Conservation (phyloP, 2,329 filamentous ascomycete species). For the Ophiosphaerella narmari region DNA sequence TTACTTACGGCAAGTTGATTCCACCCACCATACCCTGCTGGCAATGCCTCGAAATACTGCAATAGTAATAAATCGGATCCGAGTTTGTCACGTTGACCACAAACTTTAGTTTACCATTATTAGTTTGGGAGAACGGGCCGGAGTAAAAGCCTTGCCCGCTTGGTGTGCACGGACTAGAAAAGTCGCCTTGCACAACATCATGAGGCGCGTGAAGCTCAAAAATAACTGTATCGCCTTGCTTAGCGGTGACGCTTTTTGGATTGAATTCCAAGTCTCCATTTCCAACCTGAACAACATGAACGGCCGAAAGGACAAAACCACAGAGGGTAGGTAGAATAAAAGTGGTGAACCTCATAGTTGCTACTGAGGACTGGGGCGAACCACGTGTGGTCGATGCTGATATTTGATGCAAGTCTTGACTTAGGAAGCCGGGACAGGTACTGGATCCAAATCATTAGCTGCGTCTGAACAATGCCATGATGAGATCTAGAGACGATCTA, state of each 20-base stretch:
- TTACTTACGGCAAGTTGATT: slow-evolving; percentile 21
- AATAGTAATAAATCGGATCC: slow-evolving; percentile 32
- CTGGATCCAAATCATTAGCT: too few species aligned
- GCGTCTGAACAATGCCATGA: too few species aligned
- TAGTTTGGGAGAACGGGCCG: slow-evolving; percentile 21
- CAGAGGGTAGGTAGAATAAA: slow-evolving; percentile 6
- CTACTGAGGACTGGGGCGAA: too few species aligned
- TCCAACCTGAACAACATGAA: slow-evolving; percentile 23
- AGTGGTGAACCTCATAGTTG: neutral
- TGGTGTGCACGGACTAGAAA: slow-evolving; percentile 16
- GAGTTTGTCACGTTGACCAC: slow-evolving; percentile 27
- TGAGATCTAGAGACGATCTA: too few species aligned
- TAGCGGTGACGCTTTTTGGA: slow-evolving; percentile 16
- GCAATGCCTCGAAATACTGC: slow-evolving; percentile 25
- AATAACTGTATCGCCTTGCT: slow-evolving; percentile 18
- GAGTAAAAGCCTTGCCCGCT: slow-evolving; percentile 22
- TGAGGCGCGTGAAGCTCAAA: slow-evolving; percentile 19
- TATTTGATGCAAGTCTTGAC: too few species aligned
- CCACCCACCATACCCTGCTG: slow-evolving; percentile 30
- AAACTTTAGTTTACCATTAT: slow-evolving; percentile 26
- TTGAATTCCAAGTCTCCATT: slow-evolving; percentile 6
- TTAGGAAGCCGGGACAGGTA: too few species aligned
- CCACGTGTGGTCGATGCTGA: too few species aligned
- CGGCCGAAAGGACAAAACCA: slow-evolving; percentile 8
- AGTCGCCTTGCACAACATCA: slow-evolving; percentile 17